Percentiles rank a stretch among this genome's conserved stretches.
Conservation (phyloP, 495 filamentous ascomycete species). For the Cryomyces minteri region DNA sequence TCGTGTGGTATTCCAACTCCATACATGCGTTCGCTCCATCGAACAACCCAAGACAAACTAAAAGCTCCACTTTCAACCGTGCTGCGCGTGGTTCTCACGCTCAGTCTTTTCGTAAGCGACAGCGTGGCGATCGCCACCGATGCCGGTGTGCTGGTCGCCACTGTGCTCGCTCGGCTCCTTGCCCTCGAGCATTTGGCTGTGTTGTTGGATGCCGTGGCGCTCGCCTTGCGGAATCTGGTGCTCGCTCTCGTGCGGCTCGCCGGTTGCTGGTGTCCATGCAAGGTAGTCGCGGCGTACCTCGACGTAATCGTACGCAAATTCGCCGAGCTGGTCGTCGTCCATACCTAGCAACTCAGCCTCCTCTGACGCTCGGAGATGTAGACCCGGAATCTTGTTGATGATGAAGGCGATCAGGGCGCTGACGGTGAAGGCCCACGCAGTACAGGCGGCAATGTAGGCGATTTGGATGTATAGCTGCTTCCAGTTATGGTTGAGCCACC, state of each 20-base stretch:
- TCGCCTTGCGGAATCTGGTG: conserved; percentile 47
- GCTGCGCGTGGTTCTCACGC: conserved; percentile 5
- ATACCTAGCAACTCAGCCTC: conserved; percentile 96
- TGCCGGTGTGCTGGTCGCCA: conserved; percentile 20
- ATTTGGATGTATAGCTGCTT: conserved; percentile 83
- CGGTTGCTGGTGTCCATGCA: conserved; percentile 83
- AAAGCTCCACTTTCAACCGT: neutral
- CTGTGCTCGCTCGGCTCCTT: conserved; percentile 33
- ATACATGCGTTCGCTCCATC: neutral
- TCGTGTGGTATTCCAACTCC: neutral
- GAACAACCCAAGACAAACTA: neutral
- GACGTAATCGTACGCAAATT: conserved; percentile 99
- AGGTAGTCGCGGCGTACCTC: conserved; percentile 95
- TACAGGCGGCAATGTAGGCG: conserved; percentile 65
- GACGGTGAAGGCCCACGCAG: conserved; percentile 66
- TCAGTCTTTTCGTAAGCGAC: conserved; percentile 12
- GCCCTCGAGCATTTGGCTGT: conserved; percentile 54
- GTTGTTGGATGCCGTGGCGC: conserved; percentile 66
- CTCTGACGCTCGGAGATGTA: conserved; percentile 79
- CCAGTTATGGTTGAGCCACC: conserved; percentile 78
- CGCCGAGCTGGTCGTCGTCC: conserved; percentile 97
- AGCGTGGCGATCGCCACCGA: conserved; percentile 18
- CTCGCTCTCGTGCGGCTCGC: conserved; percentile 38
- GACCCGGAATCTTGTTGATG: conserved; percentile 77
- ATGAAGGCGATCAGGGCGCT: conserved; percentile 63